Evolutionary conservation across 345 rosid genomes (phyloP).

Genomic region (Murraya koenigii): DNA sequence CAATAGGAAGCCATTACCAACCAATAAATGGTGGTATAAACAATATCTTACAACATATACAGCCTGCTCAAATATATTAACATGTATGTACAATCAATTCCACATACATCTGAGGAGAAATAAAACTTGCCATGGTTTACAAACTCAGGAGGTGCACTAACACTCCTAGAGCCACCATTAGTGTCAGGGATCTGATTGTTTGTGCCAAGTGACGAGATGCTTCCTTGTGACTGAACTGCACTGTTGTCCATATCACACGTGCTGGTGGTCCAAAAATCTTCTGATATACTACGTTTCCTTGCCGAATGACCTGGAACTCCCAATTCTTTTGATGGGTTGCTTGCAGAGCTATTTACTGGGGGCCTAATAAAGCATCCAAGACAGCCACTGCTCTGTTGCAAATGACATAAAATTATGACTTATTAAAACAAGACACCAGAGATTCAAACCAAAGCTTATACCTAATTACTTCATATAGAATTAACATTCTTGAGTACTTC

Average conservation of each 20-base stretch:
- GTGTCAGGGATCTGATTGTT: slow-evolving; percentile 49
- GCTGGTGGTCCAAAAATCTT: slow-evolving; percentile 70
- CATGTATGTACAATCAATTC: neutral
- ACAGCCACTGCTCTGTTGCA: slow-evolving; percentile 92
- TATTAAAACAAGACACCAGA: slow-evolving; percentile 14
- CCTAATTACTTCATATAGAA: neutral
- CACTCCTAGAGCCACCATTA: slow-evolving; percentile 32
- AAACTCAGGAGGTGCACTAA: slow-evolving; percentile 47
- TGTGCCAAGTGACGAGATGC: slow-evolving; percentile 57
- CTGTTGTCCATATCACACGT: slow-evolving; percentile 64
- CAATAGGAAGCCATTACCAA: neutral
- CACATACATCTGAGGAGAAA: slow-evolving; percentile 3
- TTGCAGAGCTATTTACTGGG: slow-evolving; percentile 27
- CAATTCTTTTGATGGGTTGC: slow-evolving; percentile 28
- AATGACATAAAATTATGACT: slow-evolving; percentile 35
- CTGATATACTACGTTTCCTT: slow-evolving; percentile 45
- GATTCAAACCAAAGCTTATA: slow-evolving; percentile 2
- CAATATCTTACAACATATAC: neutral
- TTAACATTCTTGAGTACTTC: neutral
- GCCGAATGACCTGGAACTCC: slow-evolving; percentile 17
- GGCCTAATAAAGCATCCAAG: slow-evolving; percentile 64
- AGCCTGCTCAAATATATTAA: neutral
- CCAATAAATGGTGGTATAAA: neutral
- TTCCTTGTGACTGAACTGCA: slow-evolving; percentile 66
- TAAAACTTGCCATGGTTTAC: slow-evolving; percentile 66